Conservation (phyloP, 164 flowering plant species). For the Buxus sempervirens region DNA sequence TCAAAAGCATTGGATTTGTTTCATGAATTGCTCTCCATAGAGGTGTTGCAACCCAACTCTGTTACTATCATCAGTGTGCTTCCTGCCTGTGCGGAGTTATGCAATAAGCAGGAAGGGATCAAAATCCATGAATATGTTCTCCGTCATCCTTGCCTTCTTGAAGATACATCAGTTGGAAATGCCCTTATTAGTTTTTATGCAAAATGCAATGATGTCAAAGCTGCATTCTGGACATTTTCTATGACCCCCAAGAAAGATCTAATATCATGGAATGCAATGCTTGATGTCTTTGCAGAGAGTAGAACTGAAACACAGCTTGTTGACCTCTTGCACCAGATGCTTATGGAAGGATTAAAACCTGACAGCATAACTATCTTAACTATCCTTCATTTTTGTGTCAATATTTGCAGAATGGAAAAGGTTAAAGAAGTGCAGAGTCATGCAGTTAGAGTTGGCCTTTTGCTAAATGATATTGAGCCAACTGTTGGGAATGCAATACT, state of each 20-base stretch:
- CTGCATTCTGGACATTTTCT: constrained; percentile 46
- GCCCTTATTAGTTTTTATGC: constrained; percentile 70
- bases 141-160: constrained; percentile 29
- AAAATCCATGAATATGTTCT: constrained; percentile 58
- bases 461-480: constrained; percentile 29
- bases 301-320: constrained; percentile 25
- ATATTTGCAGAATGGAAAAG: constrained; percentile 21
- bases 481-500: constrained; percentile 59
- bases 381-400: constrained; percentile 34
- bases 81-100: constrained; percentile 57
- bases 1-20: constrained; percentile 49
- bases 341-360: constrained; percentile 47
- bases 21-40: constrained; percentile 30
- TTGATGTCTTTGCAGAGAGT: constrained; percentile 48
- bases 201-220: constrained; percentile 39
- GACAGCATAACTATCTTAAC: constrained; percentile 61
- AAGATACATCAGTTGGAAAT: constrained; percentile 54
- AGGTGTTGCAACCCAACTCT: constrained; percentile 36
- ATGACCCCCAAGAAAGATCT: constrained; percentile 46
- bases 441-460: constrained; percentile 36
- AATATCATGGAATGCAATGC: constrained; percentile 83
- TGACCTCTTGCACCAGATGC: constrained; percentile 41
- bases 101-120: constrained; percentile 37
- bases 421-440: constrained; percentile 67
- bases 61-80: constrained; percentile 60